These are phyloP conservation scores for Verticillium nubilum DNA, from an alignment of 2,329 filamentous ascomycete genomes.

Conservation along the genomic window DNA sequence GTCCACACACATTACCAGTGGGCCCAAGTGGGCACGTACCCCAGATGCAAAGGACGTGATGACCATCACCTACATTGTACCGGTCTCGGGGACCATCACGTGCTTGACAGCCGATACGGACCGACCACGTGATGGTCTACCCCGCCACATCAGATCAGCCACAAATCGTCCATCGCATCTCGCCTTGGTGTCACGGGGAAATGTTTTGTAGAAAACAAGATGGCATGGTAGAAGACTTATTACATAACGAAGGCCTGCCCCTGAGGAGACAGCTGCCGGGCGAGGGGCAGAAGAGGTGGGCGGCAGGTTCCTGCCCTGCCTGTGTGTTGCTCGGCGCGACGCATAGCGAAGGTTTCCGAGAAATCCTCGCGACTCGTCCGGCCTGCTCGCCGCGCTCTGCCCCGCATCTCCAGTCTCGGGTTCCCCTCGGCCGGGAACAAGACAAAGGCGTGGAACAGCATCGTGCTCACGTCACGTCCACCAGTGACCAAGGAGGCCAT, in stretches of 20 bases:
- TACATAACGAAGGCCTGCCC: too few species aligned
- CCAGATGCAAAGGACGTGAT: neutral
- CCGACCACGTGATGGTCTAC: neutral
- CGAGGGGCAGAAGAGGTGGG: neutral
- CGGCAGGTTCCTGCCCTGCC: too few species aligned
- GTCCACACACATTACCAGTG: slow-evolving; percentile 5
- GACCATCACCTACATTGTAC: neutral
- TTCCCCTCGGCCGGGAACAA: slow-evolving; percentile 20
- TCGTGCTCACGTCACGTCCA: neutral
- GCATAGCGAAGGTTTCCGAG: slow-evolving; percentile 11
- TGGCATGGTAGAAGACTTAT: too few species aligned
- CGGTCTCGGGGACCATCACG: neutral
- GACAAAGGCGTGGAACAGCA: neutral
- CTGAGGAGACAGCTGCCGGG: too few species aligned
- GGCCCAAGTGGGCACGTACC: neutral
- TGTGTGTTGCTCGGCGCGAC: slow-evolving; percentile 1
- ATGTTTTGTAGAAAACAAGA: too few species aligned
- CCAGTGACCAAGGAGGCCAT: neutral
- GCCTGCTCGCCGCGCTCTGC: neutral
- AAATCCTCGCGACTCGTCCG: slow-evolving; percentile 12
- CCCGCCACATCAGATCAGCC: neutral
- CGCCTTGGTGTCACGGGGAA: too few species aligned
- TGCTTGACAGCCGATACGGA: neutral
- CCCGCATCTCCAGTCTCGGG: slow-evolving; percentile 11
- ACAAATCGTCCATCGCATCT: neutral